Conservation (phyloP, 371 early-diverging fungal species). For the Saksenaea vasiformis region DNA sequence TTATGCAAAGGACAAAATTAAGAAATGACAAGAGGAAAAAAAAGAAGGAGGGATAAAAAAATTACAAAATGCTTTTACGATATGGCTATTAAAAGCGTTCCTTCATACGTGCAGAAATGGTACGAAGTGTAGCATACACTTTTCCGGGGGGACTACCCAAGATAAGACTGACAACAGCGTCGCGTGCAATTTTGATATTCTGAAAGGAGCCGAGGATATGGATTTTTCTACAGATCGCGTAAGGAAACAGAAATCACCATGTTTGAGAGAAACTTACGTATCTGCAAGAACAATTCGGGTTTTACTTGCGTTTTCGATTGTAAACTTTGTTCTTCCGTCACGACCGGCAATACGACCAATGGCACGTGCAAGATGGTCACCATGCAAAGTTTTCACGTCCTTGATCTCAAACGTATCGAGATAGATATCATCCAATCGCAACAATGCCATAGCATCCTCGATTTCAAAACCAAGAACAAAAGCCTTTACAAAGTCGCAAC, state of each 20-base stretch:
- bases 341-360: constrained; percentile 99
- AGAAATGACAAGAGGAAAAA: neutral
- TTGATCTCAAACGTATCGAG: constrained; percentile 98
- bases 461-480: constrained; percentile 93
- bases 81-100: constrained; percentile 76
- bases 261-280: constrained; percentile 56
- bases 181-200: constrained; percentile 97
- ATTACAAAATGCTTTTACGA: neutral
- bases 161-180: constrained; percentile 95
- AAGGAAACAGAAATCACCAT: neutral
- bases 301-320: constrained; percentile 92
- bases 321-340: constrained; percentile 97
- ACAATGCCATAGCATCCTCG: constrained; percentile 92
- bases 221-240: constrained; percentile 66
- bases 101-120: constrained; percentile 89
- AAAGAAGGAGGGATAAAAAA: neutral
- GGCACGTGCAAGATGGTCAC: constrained; percentile 97
- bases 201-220: constrained; percentile 97
- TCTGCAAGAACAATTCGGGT: constrained; percentile 98
- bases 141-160: constrained; percentile 98
- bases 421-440: constrained; percentile 95
- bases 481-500: constrained; percentile 93
- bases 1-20: constrained; percentile 2
- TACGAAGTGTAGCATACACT: constrained; percentile 91
- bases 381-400: constrained; percentile 96